These are phyloP conservation scores for Dimocarpus longan DNA, from an alignment of 345 rosid genomes.

Conservation along the genomic window DNA sequence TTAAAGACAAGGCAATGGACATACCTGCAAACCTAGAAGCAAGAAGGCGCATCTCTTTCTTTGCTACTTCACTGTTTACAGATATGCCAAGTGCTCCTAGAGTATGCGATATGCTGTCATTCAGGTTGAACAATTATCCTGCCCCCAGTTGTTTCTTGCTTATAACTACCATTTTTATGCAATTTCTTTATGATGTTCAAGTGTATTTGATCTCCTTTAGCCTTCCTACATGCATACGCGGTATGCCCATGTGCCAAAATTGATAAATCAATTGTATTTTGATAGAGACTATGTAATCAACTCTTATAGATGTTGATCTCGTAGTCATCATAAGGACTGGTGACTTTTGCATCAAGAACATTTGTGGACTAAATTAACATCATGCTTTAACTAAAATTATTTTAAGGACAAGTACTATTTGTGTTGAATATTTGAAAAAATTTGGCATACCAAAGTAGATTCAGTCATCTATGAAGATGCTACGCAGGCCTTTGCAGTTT, in stretches of 20 bases:
- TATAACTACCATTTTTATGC: not conserved
- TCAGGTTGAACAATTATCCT: conserved; percentile 63
- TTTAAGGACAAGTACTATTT: not conserved
- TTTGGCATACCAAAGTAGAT: not conserved
- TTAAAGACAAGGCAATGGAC: conserved; percentile 88
- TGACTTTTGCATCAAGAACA: not conserved
- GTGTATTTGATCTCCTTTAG: not conserved
- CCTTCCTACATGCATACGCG: not conserved
- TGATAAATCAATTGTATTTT: not conserved
- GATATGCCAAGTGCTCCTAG: conserved; percentile 88
- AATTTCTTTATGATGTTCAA: conserved; percentile 4
- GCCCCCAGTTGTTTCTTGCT: conserved; percentile 15
- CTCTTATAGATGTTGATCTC: not conserved
- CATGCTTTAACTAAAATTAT: not conserved
- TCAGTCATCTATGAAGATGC: not conserved
- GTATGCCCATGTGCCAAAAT: not conserved
- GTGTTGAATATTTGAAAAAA: not conserved
- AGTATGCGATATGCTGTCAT: conserved; percentile 86
- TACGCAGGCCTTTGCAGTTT: not conserved
- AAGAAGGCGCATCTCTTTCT: conserved; percentile 83
- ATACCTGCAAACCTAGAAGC: conserved; percentile 88
- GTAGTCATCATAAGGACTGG: not conserved
- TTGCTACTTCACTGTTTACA: conserved; percentile 95
- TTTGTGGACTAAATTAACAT: not conserved
- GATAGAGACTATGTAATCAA: not conserved